Conservation (phyloP, 2,329 filamentous ascomycete genomes). For the Pyricularia sp. region DNA sequence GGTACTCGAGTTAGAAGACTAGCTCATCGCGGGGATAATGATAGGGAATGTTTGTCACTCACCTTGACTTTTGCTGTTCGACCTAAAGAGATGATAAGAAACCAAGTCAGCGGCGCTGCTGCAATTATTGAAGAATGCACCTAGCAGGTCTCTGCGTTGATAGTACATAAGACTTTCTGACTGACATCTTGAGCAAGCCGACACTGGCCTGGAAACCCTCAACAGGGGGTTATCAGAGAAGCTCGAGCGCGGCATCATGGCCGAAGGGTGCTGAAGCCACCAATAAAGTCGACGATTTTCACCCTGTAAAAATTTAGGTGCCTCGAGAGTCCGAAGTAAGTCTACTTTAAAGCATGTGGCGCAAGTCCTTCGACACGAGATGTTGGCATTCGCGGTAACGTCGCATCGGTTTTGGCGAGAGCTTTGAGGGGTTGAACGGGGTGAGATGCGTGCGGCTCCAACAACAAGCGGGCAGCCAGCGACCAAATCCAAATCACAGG, state of each 20-base stretch:
- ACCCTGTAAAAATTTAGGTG: background rate
- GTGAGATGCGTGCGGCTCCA: background rate
- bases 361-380: background rate
- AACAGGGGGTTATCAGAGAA: conserved; percentile 46
- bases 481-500: background rate
- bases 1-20: conserved; percentile 4
- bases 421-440: background rate
- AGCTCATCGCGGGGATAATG: background rate
- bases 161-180: conserved; percentile 5
- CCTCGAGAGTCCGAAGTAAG: background rate
- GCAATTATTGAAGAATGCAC: background rate
- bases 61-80: conserved; percentile 90
- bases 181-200: conserved; percentile 68
- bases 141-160: background rate
- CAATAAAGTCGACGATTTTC: background rate
- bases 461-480: background rate
- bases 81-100: conserved; percentile 28
- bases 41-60: conserved; percentile 9
- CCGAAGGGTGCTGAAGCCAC: background rate
- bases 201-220: conserved; percentile 68
- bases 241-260: conserved; percentile 27
- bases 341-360: background rate
- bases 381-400: background rate
- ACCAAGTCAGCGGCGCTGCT: background rate
- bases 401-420: background rate